These are phyloP conservation scores for Exophiala oligosperma DNA, from an alignment of 2,329 filamentous ascomycete genomes.

Conservation along the genomic window DNA sequence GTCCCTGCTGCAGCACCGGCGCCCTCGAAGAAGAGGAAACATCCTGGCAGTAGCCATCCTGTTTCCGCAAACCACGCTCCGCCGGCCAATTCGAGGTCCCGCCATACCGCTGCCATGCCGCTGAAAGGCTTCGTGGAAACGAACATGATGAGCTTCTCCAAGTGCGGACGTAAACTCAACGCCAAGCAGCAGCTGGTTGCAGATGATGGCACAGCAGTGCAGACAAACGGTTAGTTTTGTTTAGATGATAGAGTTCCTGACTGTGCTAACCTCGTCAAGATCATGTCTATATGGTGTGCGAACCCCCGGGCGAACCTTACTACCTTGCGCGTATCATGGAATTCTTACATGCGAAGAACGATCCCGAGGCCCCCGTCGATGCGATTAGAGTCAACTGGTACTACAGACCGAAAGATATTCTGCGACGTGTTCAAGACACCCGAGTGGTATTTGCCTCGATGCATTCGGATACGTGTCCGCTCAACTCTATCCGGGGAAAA, in stretches of 20 bases:
- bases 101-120: conserved; percentile 33
- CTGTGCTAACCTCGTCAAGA: conserved; percentile 48
- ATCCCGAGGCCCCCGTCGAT: conserved; percentile 72
- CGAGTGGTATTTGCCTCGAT: conserved; percentile 93
- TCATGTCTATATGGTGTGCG: conserved; percentile 94
- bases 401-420: conserved; percentile 94
- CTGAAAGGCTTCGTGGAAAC: conserved; percentile 53
- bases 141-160: conserved; percentile 87
- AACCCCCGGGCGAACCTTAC: conserved; percentile 96
- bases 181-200: conserved; percentile 73
- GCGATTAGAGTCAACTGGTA: conserved; percentile 96
- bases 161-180: conserved; percentile 66
- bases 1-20: conserved; percentile 43
- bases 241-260: too few relatives aligned
- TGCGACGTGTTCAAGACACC: conserved; percentile 86
- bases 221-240: conserved; percentile 73
- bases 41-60: conserved; percentile 49
- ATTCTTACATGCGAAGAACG: conserved; percentile 81
- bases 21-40: conserved; percentile 82
- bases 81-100: conserved; percentile 35
- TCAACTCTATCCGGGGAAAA: conserved; percentile 89
- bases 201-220: conserved; percentile 84
- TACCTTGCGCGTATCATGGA: conserved; percentile 98
- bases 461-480: conserved; percentile 94
- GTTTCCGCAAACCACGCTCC: conserved; percentile 36